These are phyloP conservation scores for Conticribra guillardii DNA, from an alignment of 108 stramenopile genomes.

Conservation along the genomic window DNA sequence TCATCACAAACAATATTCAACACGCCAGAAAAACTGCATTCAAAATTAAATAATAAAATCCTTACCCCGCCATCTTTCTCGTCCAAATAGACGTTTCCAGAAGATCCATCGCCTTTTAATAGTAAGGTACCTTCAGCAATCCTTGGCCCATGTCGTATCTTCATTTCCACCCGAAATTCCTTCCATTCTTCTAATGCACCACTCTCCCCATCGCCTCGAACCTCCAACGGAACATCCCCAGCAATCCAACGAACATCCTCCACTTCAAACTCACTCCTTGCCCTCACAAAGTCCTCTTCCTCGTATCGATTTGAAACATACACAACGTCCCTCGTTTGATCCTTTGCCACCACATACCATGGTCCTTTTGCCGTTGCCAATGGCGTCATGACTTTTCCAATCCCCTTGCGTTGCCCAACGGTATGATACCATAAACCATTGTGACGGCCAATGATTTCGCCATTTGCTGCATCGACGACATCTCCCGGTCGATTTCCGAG, in stretches of 20 bases:
- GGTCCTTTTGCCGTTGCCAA: slow-evolving; percentile 83
- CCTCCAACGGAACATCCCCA: slow-evolving; percentile 53
- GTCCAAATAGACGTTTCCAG: slow-evolving; percentile 65
- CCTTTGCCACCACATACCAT: slow-evolving; percentile 97
- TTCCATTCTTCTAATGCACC: slow-evolving; percentile 26
- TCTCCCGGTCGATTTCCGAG: slow-evolving; percentile 84
- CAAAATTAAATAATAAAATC: neutral
- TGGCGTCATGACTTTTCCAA: slow-evolving; percentile 83
- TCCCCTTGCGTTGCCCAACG: slow-evolving; percentile 95
- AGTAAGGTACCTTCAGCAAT: slow-evolving; percentile 71
- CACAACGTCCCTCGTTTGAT: slow-evolving; percentile 72
- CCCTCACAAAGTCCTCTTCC: slow-evolving; percentile 61
- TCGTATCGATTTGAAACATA: slow-evolving; percentile 92
- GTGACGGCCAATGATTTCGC: slow-evolving; percentile 87
- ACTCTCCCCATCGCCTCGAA: slow-evolving; percentile 16
- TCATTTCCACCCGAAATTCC: slow-evolving; percentile 64
- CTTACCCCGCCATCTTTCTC: slow-evolving; percentile 78
- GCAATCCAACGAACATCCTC: slow-evolving; percentile 90
- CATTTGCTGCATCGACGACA: slow-evolving; percentile 80
- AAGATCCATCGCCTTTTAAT: slow-evolving; percentile 44
- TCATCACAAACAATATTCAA: no score
- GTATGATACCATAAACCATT: slow-evolving; percentile 98
- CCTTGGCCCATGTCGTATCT: slow-evolving; percentile 93
- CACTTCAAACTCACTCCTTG: slow-evolving; percentile 81
- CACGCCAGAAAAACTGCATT: no score